Conservation (phyloP, 306 rosid species). For the Nissolia schottii region DNA sequence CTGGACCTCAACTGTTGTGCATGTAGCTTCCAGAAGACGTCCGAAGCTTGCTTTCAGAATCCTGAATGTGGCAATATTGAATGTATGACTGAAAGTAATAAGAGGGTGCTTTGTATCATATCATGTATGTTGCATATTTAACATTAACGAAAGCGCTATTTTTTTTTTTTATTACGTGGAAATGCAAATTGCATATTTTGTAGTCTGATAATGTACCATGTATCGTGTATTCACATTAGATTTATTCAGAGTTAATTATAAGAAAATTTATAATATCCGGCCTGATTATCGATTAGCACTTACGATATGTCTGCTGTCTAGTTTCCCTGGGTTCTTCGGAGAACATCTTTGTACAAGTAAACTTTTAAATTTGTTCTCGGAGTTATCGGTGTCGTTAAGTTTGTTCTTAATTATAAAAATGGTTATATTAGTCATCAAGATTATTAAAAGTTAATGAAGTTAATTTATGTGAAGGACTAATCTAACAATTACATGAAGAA, state of each 20-base stretch:
- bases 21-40: neutral
- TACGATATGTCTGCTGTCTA: too few species aligned
- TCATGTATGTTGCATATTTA: neutral
- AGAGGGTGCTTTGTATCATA: neutral
- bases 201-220: neutral
- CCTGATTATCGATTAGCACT: too few species aligned
- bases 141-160: neutral
- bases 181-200: neutral
- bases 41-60: conserved; percentile 3
- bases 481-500: too few species aligned
- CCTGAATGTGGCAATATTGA: neutral
- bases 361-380: too few species aligned
- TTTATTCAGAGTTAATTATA: neutral
- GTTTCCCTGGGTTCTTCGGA: too few species aligned
- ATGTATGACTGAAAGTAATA: neutral
- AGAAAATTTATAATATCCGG: too few species aligned
- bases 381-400: too few species aligned
- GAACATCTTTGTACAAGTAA: too few species aligned
- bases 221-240: neutral
- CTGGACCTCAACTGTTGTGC: neutral
- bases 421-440: too few species aligned
- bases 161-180: neutral
- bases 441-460: too few species aligned
- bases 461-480: too few species aligned
- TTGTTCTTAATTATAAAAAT: too few species aligned